phyloP scores from a whole-genome alignment of 371 early-diverging fungal genomes.

The Aphelidium insulamus region DNA sequence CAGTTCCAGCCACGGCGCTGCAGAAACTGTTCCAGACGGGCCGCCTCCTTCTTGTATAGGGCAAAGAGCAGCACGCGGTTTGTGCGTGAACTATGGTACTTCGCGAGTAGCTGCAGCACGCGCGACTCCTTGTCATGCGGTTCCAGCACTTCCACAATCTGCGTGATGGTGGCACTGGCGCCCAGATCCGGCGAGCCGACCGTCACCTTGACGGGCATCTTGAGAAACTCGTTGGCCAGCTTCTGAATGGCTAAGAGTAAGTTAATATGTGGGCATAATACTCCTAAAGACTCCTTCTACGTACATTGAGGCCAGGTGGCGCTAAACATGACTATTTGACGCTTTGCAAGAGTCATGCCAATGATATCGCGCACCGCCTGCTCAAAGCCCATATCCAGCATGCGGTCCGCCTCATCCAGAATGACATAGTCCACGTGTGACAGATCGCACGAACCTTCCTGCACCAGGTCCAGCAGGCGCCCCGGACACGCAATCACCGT shows the following conservation, averaged over 20 bases:
- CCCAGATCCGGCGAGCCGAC: constrained; percentile 81
- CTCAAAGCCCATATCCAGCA: constrained; percentile 82
- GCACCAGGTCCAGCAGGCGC: constrained; percentile 72
- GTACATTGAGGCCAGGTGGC: constrained; percentile 50
- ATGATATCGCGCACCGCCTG: constrained; percentile 65
- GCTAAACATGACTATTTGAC: constrained; percentile 77
- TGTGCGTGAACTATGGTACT: constrained; percentile 49
- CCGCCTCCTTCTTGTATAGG: constrained; percentile 84
- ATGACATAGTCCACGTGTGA: constrained; percentile 55
- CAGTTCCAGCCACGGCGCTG: constrained; percentile 54
- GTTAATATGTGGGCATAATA: constrained; percentile 12
- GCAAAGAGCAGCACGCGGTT: constrained; percentile 77
- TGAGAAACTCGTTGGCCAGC: constrained; percentile 60
- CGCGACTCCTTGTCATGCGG: constrained; percentile 53
- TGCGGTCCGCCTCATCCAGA: constrained; percentile 89
- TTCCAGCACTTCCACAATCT: constrained; percentile 75
- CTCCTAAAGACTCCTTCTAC: constrained; percentile 15
- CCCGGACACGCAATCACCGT: constrained; percentile 90
- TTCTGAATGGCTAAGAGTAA: constrained; percentile 41
- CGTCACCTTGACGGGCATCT: constrained; percentile 66
- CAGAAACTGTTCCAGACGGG: constrained; percentile 44
- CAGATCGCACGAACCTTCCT: constrained; percentile 44
- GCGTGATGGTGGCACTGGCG: constrained; percentile 74
- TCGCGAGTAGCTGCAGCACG: constrained; percentile 49
- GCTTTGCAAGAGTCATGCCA: constrained; percentile 20